phyloP scores from a whole-genome alignment of 2,329 filamentous ascomycete species.

The Furcasterigmium sp. region DNA sequence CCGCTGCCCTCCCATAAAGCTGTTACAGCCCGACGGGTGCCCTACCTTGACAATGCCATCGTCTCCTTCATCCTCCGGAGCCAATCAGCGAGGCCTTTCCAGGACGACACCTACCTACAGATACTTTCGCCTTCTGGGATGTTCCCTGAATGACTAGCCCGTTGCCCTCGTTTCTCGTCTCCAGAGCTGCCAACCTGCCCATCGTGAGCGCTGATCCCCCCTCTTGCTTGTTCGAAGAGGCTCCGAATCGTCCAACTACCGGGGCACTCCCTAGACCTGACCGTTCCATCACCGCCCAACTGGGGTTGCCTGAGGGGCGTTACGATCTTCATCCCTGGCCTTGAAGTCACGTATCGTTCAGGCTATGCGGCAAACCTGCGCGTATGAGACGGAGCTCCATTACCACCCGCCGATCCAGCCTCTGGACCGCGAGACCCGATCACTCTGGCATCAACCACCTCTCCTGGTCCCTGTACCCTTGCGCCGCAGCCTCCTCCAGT shows the following conservation, averaged over 20 bases:
- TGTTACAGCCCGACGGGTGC: constrained; percentile 22
- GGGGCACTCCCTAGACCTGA: constrained; percentile 6
- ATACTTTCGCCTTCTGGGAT: constrained; percentile 11
- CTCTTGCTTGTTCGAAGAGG: not conserved
- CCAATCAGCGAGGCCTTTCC: not conserved
- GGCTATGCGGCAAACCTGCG: constrained; percentile 10
- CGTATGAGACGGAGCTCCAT: constrained; percentile 10
- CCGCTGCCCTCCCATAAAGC: constrained; percentile 6
- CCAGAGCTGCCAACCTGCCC: not conserved
- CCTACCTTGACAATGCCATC: constrained; percentile 8
- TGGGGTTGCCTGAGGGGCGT: constrained; percentile 4
- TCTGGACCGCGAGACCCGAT: constrained; percentile 13
- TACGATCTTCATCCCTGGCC: constrained; percentile 5
- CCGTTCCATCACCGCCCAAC: constrained; percentile 9
- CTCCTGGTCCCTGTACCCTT: constrained; percentile 11
- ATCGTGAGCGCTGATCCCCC: constrained; percentile 9
- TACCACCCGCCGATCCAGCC: constrained; percentile 9
- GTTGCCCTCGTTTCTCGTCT: not conserved
- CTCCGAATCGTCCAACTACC: constrained; percentile 6
- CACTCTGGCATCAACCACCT: constrained; percentile 8
- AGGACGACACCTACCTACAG: constrained; percentile 4
- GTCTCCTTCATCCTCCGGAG: not conserved
- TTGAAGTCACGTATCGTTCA: constrained; percentile 13
- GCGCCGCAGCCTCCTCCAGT: constrained; percentile 5
- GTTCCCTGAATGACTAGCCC: constrained; percentile 7